Percentiles rank a stretch among this genome's conserved stretches.
phyloP scores from a whole-genome alignment of 2,329 filamentous ascomycete genomes.

The Claviceps monticola region DNA sequence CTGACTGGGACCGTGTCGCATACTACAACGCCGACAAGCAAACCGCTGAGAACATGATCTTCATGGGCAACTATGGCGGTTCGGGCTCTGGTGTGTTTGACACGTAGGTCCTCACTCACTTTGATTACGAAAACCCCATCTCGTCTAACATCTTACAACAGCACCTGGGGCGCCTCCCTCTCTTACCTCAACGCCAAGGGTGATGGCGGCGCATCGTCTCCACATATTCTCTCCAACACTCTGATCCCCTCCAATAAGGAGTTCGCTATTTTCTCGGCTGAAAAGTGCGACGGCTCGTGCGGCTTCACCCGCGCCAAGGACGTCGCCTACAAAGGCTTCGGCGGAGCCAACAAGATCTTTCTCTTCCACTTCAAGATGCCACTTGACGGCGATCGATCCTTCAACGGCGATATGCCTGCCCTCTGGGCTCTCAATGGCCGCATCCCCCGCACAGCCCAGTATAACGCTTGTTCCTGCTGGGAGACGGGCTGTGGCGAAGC shows the following conservation, averaged over 20 bases:
- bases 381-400: slow-evolving; percentile 33
- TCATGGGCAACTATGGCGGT: slow-evolving; percentile 34
- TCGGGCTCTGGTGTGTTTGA: slow-evolving; percentile 29
- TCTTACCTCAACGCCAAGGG: slow-evolving; percentile 31
- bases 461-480: slow-evolving; percentile 63
- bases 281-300: slow-evolving; percentile 28
- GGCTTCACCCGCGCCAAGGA: slow-evolving; percentile 29
- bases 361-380: slow-evolving; percentile 65
- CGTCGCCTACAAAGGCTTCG: slow-evolving; percentile 50
- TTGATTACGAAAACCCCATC: not conserved
- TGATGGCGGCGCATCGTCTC: slow-evolving; percentile 21
- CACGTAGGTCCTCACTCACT: slow-evolving; percentile 20
- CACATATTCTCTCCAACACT: slow-evolving; percentile 26
- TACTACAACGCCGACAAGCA: slow-evolving; percentile 31
- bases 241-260: slow-evolving; percentile 29
- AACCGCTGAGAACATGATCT: slow-evolving; percentile 29
- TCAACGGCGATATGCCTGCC: slow-evolving; percentile 55
- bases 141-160: slow-evolving; percentile 9
- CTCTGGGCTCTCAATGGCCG: slow-evolving; percentile 64
- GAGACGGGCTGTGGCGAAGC: slow-evolving; percentile 54
- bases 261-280: slow-evolving; percentile 31
- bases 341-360: slow-evolving; percentile 56
- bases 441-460: slow-evolving; percentile 58
- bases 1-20: slow-evolving; percentile 26
- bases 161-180: slow-evolving; percentile 30